Base-by-base conservation (phyloP, 352 stramenopile genomes). In the Globisporangium middletonii region DNA sequence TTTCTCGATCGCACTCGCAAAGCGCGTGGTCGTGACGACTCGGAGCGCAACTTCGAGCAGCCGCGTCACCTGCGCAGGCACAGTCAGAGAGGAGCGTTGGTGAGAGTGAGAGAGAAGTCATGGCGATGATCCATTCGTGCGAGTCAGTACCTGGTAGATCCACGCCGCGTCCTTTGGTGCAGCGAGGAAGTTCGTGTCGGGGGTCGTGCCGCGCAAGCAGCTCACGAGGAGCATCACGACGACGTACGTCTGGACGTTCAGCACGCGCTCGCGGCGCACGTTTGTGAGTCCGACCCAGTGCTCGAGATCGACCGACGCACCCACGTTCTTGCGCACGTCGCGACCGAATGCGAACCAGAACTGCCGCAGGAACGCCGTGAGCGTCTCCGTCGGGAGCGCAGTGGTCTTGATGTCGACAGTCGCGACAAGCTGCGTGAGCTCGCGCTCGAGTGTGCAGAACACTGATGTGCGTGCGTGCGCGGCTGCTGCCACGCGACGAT, bases 191-290 rank as follows among this genome's bases (percentile, higher is more conserved):
- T 70, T 79, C 1, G 50, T 62, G 0, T 38, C 58, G 0, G 50
- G 19, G 2, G n/a, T 35, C 1, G 53, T 18, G 18, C 71, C 78
- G 30, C 65, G 65, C n/a, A 83, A 52, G 28, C 71, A 66, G 38
- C 72, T 87, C 55, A 86, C 68, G 7, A 89, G 68, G 58, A 89
- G 50, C 62, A 87, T 73, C 42, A 77, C 71, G 12, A 87, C 65
- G 35, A 89, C 35, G 54, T 86, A 87, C 42, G 81, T 69, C 51
- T 86, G 75, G 19, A 81, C 69, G 54, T 77, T 80, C 1, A 60
- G 59, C 56, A 84, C 64, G 16, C 66, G 67, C 8, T 71, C 53
- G 3, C n/a, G 30, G 6, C 50, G 4, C 1, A 59, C 44, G 12
- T 33, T 30, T 2, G 27, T 48, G 45, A 38, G 43, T 1, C 56